Evolutionary conservation across 768 basidiomycete genomes (phyloP), one percentile per base, ranked within the genome.

Genomic region (Pluteus cervinus): DNA sequence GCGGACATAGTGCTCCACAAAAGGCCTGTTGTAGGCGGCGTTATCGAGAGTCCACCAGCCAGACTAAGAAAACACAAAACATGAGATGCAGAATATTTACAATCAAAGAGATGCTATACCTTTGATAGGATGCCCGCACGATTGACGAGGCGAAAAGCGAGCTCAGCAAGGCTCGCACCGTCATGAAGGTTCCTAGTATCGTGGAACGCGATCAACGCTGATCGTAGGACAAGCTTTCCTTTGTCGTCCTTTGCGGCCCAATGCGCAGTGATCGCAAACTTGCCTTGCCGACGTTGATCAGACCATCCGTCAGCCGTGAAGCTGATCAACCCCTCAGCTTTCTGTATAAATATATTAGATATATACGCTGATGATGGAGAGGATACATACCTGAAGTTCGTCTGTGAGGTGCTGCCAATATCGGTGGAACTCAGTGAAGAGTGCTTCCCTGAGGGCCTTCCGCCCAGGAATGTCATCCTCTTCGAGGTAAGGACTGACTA

Each of bases 181-280:
- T 10, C 34, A 9, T 36, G 34, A 14, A 36, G n/a, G 21, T 24
- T 21, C n/a, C n/a, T n/a, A n/a, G n/a, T n/a, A n/a, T n/a, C n/a
- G 21, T 36, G 34, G 21, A 36, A 36, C 15, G 34, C 21, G 17
- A 36, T 21, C 9, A 36, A 24, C 4, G 34, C 15, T 4, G 6
- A 15, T 7, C 6, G 5, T 10, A 12, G 17, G 10, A 20, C 14
- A 5, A 34, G 17, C n/a, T n/a, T n/a, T n/a, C 23, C 15, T n/a
- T 12, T 8, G 16, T 22, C 34, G 26, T 36, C 21, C 7, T 24
- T 10, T 14, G 15, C 21, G 15, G 26, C 15, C 34, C 34, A 36
- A 24, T 36, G 34, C 21, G 34, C 21, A 10, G 34, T 36, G 9
- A 36, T 24, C 20, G 21, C 34, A 22, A 36, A 24, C 15, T 16